These are phyloP conservation scores for Clarireedia homoeocarpa DNA, from an alignment of 2,329 filamentous ascomycete species.

Conservation along the genomic window DNA sequence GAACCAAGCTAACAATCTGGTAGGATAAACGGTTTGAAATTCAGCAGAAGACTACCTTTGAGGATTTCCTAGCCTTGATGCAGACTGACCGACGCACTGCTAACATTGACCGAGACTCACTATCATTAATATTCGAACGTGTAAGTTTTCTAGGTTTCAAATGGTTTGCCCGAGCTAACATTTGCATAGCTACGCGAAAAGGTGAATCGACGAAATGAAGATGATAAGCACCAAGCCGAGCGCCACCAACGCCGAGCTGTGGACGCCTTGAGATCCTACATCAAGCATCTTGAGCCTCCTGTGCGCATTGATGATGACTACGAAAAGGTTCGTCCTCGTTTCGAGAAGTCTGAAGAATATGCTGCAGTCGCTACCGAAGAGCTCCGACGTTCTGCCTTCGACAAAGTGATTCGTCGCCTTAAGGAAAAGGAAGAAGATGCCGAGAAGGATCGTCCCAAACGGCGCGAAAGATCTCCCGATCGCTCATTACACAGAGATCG, in stretches of 20 bases:
- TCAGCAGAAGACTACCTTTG: constrained; percentile 74
- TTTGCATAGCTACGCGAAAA: constrained; percentile 67
- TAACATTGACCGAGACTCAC: constrained; percentile 72
- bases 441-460: constrained; percentile 56
- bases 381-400: constrained; percentile 73
- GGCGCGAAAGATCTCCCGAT: constrained; percentile 46
- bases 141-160: constrained; percentile 36
- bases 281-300: constrained; percentile 87
- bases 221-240: constrained; percentile 74
- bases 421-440: constrained; percentile 82
- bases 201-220: constrained; percentile 70
- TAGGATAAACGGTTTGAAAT: constrained; percentile 91
- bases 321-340: constrained; percentile 74
- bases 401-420: constrained; percentile 85
- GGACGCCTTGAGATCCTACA: constrained; percentile 74
- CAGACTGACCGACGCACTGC: constrained; percentile 81
- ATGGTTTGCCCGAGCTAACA: constrained; percentile 19
- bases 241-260: constrained; percentile 77
- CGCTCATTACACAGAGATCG: constrained; percentile 34
- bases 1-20: constrained; percentile 31
- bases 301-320: constrained; percentile 73
- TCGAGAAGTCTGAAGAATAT: constrained; percentile 79
- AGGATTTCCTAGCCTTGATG: constrained; percentile 79
- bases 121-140: constrained; percentile 77
- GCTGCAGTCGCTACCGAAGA: constrained; percentile 77